These are phyloP conservation scores for Oidium heveae DNA, from an alignment of 2,329 filamentous ascomycete species.

Conservation along the genomic window DNA sequence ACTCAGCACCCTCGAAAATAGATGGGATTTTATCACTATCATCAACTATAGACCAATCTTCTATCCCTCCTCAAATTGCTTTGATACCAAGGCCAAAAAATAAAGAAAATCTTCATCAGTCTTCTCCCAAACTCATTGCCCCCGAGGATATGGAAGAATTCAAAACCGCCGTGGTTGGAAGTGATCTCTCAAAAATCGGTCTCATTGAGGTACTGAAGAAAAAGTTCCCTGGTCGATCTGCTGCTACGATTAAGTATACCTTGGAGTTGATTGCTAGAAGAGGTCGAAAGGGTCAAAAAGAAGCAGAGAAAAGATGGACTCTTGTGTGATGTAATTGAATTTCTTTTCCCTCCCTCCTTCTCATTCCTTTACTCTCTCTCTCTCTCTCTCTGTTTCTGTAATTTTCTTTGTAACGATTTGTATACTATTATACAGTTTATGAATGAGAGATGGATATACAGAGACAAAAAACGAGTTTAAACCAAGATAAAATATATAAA, in stretches of 20 bases:
- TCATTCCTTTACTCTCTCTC: no score
- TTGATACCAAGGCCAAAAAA: neutral
- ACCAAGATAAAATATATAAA: no score
- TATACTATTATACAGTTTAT: no score
- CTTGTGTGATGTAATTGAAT: neutral
- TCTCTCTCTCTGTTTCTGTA: no score
- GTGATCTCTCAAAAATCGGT: conserved; percentile 47
- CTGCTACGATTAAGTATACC: conserved; percentile 45
- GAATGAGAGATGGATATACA: no score
- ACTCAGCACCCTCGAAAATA: neutral
- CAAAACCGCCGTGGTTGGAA: conserved; percentile 42
- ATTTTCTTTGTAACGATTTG: no score
- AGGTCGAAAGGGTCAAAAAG: conserved; percentile 24
- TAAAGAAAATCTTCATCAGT: conserved; percentile 1
- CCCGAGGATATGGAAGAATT: conserved; percentile 20
- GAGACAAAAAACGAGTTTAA: no score
- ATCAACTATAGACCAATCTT: neutral
- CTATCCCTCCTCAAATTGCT: neutral
- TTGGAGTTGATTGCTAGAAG: conserved; percentile 39
- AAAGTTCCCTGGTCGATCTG: conserved; percentile 44
- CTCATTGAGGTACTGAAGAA: conserved; percentile 53
- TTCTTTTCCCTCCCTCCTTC: neutral
- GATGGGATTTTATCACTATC: no score
- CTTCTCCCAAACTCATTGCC: conserved; percentile 8
- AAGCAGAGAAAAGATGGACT: conserved; percentile 11